Percentiles rank a stretch among this genome's conserved stretches.
These are phyloP conservation scores for Leccinum brunneo-olivaceum DNA, from an alignment of 1,284 basidiomycete species.

Conservation along the genomic window DNA sequence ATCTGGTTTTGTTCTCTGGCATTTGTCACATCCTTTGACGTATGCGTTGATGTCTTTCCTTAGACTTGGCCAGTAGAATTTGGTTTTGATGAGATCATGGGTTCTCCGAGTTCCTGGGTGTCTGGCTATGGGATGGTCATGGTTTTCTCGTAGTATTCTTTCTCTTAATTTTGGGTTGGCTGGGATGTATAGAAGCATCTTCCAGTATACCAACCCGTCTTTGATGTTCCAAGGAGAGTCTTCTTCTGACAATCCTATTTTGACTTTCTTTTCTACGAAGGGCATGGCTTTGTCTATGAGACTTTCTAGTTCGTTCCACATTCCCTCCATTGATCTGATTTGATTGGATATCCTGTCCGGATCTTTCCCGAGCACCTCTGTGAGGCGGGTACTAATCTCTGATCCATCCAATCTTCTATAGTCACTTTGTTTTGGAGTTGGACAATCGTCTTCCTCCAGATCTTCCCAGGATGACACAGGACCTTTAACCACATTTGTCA, in stretches of 20 bases:
- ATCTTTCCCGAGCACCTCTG: too few species aligned
- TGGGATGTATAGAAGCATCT: not conserved
- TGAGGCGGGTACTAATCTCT: too few species aligned
- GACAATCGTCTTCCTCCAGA: too few species aligned
- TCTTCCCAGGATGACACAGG: too few species aligned
- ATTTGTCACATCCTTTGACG: not conserved
- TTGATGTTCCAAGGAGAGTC: not conserved
- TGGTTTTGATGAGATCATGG: not conserved
- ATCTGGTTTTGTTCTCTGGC: too few species aligned
- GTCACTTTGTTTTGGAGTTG: too few species aligned
- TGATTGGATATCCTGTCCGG: too few species aligned
- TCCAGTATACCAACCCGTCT: not conserved
- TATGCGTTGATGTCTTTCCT: not conserved
- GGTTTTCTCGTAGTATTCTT: not conserved
- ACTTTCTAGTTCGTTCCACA: too few species aligned
- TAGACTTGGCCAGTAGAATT: not conserved
- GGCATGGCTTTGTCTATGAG: too few species aligned
- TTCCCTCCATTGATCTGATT: too few species aligned
- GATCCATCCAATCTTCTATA: too few species aligned
- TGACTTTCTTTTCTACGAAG: not conserved
- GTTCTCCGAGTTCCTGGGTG: not conserved
- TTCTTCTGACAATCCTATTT: not conserved
- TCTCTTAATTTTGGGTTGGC: not conserved
- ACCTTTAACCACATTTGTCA: too few species aligned
- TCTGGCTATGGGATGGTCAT: not conserved